Evolutionary conservation across 345 rosid genomes (phyloP), one percentile per base, ranked within the genome.

Genomic region (Erodium maritimum): DNA sequence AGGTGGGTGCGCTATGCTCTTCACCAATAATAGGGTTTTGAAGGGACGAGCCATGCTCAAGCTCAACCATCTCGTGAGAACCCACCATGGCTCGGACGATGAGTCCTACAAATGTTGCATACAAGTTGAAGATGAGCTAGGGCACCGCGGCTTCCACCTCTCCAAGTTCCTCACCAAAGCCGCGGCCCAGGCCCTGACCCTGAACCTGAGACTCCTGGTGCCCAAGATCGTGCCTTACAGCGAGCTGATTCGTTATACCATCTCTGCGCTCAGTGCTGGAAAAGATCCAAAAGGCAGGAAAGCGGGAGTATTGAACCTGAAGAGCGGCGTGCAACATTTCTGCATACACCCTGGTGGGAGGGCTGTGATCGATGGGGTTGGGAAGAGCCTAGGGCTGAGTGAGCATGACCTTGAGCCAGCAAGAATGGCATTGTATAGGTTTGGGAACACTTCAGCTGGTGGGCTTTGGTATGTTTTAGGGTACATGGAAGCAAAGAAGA

Each of bases 311-410:
- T 63, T 90, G 23, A 84, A 90, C 66, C 74, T 90, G 56, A 82
- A 74, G 48, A 45, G 85, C 1, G 90, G 95, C 7, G 70, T 90
- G 0, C 88, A 90, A 21, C 95, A 87, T 50, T 87, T 90, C 63
- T 90, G 97, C 45, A 76, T 87, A 21, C 95, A 90, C 73, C 85
- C 95, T 0, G 97, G 95, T 0, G 94, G 97, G 17, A 87, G 80
- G 72, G 96, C 96, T 0, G 93, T 86, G 50, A 75, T 89, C 14
- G 87, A 89, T 57, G 90, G 84, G 1, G 77, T 84, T 0, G 96
- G 90, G 0, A 64, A 65, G 64, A 77, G 73, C 29, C 73, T 86
- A 19, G 80, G 67, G 60, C 74, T 89, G 19, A 54, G 48, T 19
- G 87, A 83, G 33, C 71, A 71, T 17, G 95, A 89, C 29, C 62